Conservation (phyloP, 352 stramenopile species). For the Phytophthora citrophthora region DNA sequence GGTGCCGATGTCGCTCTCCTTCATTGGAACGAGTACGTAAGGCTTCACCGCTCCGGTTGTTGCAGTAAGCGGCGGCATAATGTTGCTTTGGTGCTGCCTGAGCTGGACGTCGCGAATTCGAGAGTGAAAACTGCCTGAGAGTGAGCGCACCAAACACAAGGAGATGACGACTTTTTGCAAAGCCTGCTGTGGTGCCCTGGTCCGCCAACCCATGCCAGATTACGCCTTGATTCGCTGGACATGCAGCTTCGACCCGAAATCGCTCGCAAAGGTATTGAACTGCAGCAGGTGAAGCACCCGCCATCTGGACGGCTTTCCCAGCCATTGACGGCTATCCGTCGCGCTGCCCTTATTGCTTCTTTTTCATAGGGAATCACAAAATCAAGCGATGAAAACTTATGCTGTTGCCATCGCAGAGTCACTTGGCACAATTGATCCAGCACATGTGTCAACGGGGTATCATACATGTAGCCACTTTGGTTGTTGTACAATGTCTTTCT, state of each 20-base stretch:
- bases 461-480: too few species aligned
- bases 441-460: too few species aligned
- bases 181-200: slow-evolving; percentile 14
- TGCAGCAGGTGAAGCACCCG: slow-evolving; percentile 9
- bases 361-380: slow-evolving; percentile 11
- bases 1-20: not conserved
- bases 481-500: too few species aligned
- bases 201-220: slow-evolving; percentile 14
- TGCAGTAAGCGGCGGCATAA: slow-evolving; percentile 13
- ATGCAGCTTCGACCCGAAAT: not conserved
- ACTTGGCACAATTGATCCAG: not conserved
- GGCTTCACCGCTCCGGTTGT: slow-evolving; percentile 18
- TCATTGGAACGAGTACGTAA: slow-evolving; percentile 12
- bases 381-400: not conserved
- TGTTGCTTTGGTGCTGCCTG: not conserved
- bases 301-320: slow-evolving; percentile 21
- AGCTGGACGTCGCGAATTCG: slow-evolving; percentile 11
- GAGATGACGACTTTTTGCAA: slow-evolving; percentile 18
- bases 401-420: slow-evolving; percentile 6
- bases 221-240: slow-evolving; percentile 23
- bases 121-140: slow-evolving; percentile 13
- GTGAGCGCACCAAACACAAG: slow-evolving; percentile 1
- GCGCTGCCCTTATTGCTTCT: not conserved
- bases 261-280: slow-evolving; percentile 7
- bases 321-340: slow-evolving; percentile 16